These are phyloP conservation scores for Solanum gandarillasii DNA, from an alignment of 257 asterid species.

Conservation along the genomic window DNA sequence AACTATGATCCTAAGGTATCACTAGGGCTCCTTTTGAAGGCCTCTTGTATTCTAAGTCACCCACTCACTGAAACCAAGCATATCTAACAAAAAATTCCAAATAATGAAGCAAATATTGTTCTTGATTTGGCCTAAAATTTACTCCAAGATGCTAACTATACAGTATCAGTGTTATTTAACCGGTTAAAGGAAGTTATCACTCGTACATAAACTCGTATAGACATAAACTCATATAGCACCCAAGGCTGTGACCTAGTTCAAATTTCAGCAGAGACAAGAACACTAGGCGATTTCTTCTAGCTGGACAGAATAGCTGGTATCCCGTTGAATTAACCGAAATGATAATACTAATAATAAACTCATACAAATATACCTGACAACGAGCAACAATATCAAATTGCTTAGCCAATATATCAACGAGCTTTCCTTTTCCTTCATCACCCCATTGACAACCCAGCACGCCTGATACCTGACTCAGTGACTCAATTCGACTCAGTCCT, in stretches of 20 bases:
- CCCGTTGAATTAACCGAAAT: not conserved
- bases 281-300: not conserved
- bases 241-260: not conserved
- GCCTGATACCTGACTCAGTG: conserved; percentile 90
- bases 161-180: not conserved
- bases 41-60: not conserved
- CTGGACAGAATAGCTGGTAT: not conserved
- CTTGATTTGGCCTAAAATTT: not conserved
- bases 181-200: not conserved
- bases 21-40: not conserved
- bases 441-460: conserved; percentile 98
- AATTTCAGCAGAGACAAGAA: not conserved
- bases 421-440: conserved; percentile 97
- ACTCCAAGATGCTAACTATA: not conserved
- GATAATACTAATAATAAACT: not conserved
- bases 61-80: not conserved
- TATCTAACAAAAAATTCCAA: not conserved
- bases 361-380: conserved; percentile 58
- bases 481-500: conserved; percentile 42
- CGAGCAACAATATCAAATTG: conserved; percentile 94
- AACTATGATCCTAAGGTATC: not conserved
- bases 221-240: not conserved
- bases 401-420: conserved; percentile 79
- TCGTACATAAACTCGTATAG: not conserved
- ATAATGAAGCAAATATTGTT: not conserved